phyloP scores from a whole-genome alignment of 2,329 filamentous ascomycete genomes.

The Calycina marina region DNA sequence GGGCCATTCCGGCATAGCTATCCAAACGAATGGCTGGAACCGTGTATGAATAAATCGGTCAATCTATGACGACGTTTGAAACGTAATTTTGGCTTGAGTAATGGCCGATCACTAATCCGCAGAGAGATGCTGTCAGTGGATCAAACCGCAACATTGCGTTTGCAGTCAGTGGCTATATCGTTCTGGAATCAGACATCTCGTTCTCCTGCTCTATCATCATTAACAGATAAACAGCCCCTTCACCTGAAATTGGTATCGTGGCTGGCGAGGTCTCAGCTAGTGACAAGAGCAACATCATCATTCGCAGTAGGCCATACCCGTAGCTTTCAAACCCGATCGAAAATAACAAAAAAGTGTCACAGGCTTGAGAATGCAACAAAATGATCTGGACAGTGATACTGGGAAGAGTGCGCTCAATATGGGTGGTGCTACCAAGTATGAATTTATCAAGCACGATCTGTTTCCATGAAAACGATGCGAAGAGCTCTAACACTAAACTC shows the following conservation, averaged over 20 bases:
- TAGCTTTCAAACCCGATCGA: too few relatives aligned
- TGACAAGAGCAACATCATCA: constrained; percentile 28
- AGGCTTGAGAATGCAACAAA: constrained; percentile 40
- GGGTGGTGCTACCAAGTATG: constrained; percentile 33
- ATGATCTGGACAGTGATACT: constrained; percentile 29
- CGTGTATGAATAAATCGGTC: too few relatives aligned
- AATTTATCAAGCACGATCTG: too few relatives aligned
- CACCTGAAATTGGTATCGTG: constrained; percentile 28
- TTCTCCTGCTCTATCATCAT: constrained; percentile 29
- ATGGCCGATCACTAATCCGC: too few relatives aligned
- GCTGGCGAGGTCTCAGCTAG: constrained; percentile 11
- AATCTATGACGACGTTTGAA: too few relatives aligned
- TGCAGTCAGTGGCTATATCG: constrained; percentile 28
- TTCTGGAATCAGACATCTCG: constrained; percentile 28
- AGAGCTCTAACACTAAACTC: too few relatives aligned
- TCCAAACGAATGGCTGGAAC: too few relatives aligned
- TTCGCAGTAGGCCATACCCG: too few relatives aligned
- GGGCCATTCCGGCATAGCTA: too few relatives aligned
- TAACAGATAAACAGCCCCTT: constrained; percentile 32
- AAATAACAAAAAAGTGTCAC: too few relatives aligned
- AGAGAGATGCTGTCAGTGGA: constrained; percentile 31
- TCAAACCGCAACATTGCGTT: constrained; percentile 31
- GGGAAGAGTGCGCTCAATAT: constrained; percentile 40
- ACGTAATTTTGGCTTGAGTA: too few relatives aligned
- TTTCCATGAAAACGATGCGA: too few relatives aligned